Percentiles rank a stretch among this genome's conserved stretches.
Evolutionary conservation across 2,329 filamentous ascomycete genomes (phyloP).

Genomic region (Colletotrichum sp.): DNA sequence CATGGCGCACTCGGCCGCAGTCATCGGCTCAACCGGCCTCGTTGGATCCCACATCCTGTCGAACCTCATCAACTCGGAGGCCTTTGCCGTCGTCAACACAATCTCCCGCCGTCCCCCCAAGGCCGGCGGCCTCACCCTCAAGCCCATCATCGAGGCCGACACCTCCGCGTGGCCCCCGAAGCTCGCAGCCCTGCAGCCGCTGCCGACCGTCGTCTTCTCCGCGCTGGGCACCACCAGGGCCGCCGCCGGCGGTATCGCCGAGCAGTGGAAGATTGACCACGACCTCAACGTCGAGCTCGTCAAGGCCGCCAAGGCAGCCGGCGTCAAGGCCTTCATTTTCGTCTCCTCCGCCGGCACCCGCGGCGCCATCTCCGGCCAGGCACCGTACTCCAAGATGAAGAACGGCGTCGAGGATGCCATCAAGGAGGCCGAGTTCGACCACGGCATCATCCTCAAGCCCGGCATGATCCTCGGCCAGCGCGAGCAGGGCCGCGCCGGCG

Average conservation of each 20-base stretch:
- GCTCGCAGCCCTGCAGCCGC: slow-evolving; percentile 59
- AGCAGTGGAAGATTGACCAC: slow-evolving; percentile 87
- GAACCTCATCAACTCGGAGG: slow-evolving; percentile 60
- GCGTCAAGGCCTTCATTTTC: slow-evolving; percentile 78
- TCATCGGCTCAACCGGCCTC: slow-evolving; percentile 72
- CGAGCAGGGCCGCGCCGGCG: slow-evolving; percentile 63
- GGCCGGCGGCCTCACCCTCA: slow-evolving; percentile 51
- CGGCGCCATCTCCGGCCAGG: slow-evolving; percentile 41
- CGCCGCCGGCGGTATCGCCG: slow-evolving; percentile 75
- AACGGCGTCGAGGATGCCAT: slow-evolving; percentile 83
- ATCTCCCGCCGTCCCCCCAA: slow-evolving; percentile 71
- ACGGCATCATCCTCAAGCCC: slow-evolving; percentile 75
- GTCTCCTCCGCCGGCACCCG: slow-evolving; percentile 65
- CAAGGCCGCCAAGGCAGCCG: slow-evolving; percentile 73
- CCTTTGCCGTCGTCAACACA: slow-evolving; percentile 62
- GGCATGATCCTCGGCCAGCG: slow-evolving; percentile 78
- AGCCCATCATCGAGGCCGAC: slow-evolving; percentile 70
- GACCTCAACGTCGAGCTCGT: slow-evolving; percentile 85
- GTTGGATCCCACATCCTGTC: slow-evolving; percentile 77
- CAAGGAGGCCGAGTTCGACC: slow-evolving; percentile 74
- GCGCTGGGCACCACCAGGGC: slow-evolving; percentile 81
- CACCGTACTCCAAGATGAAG: slow-evolving; percentile 75
- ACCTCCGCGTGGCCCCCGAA: slow-evolving; percentile 70
- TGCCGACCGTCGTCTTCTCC: slow-evolving; percentile 73
- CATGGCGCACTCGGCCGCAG: slow-evolving; percentile 22